Evolutionary conservation across 495 filamentous ascomycete species (phyloP), one percentile per base, ranked within the genome.

Genomic region (Corynascus novoguineensis): DNA sequence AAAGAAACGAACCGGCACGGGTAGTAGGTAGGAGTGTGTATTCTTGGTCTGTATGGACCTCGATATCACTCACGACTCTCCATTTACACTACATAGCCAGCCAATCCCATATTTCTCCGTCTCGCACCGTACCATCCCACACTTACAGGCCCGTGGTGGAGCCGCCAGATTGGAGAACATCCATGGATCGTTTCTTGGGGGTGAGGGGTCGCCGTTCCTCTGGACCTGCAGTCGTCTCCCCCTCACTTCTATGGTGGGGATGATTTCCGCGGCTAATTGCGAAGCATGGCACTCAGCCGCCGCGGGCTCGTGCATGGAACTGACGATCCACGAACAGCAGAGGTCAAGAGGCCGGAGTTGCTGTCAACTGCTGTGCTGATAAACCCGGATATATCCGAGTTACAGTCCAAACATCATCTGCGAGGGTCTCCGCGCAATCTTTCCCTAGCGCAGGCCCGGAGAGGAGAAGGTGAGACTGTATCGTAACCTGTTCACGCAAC

Each of bases 241-340:
- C 51, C 51, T 44, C 51, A 32, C 24, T n/a, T 28, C 35, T 8
- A 29, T 21, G 5, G 42, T 48, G 46, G 52, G 57, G 52, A 15
- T 12, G 29, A 49, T 25, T n/a, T 40, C 58, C 60, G 55, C 60
- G 60, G 60, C 60, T 61, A 61, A 61, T 61, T 61, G 44, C 49
- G 54, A 28, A 27, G 15, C 21, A n/a, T 37, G 50, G 27, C 35
- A 35, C 29, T 55, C 52, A 55, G 29, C 52, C 52, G 41, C 6
- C 42, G 27, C 2, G 32, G 15, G 10, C 29, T 21, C 37, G 32
- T 14, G 34, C 37, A 42, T 41, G 47, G 12, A 50, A 21, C 17
- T 44, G n/a, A 28, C 41, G 49, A 41, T 52, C 47, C 19, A 17
- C 27, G 31, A 29, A 28, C 1, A 9, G 5, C 25, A 21, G 38